These are phyloP conservation scores for Linum tenue DNA, from an alignment of 345 rosid species.

Conservation along the genomic window DNA sequence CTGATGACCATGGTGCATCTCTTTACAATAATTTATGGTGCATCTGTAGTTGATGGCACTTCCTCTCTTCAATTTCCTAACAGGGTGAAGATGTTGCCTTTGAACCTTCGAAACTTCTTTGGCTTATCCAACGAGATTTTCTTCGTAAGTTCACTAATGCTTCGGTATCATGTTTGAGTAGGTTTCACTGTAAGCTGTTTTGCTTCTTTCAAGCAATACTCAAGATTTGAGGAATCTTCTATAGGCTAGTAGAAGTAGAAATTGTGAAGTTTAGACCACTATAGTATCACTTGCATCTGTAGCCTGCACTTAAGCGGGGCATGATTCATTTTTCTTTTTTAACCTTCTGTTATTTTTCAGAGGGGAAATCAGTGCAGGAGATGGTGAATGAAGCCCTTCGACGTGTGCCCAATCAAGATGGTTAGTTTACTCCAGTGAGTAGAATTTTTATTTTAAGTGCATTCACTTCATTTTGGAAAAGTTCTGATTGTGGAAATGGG, in stretches of 20 bases:
- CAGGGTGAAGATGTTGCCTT: conserved; percentile 98
- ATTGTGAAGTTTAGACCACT: not conserved
- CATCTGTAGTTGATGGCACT: conserved; percentile 15
- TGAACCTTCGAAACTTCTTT: conserved; percentile 88
- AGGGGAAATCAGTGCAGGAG: conserved; percentile 92
- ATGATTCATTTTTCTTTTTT: not conserved
- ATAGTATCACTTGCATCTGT: too few species aligned
- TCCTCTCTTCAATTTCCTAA: conserved; percentile 5
- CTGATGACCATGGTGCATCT: conserved; percentile 6
- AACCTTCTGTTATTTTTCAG: conserved; percentile 25
- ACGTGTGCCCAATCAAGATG: conserved; percentile 69
- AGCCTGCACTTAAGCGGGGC: too few species aligned
- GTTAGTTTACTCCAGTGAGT: conserved; percentile 34
- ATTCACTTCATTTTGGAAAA: conserved; percentile 9
- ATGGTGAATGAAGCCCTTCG: conserved; percentile 95
- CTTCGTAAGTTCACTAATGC: conserved; percentile 53
- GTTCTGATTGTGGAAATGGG: conserved; percentile 13
- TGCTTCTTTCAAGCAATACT: not conserved
- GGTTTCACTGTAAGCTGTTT: too few species aligned
- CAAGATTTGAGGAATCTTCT: not conserved
- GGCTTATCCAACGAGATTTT: conserved; percentile 99
- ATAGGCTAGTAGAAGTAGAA: not conserved
- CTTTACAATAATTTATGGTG: not conserved
- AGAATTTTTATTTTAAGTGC: conserved; percentile 11
- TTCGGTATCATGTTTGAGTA: not conserved